Evolutionary conservation across 176 grass and related monocot genomes (phyloP), one percentile per base, ranked within the genome.

Genomic region (Pontederia paniculata): DNA sequence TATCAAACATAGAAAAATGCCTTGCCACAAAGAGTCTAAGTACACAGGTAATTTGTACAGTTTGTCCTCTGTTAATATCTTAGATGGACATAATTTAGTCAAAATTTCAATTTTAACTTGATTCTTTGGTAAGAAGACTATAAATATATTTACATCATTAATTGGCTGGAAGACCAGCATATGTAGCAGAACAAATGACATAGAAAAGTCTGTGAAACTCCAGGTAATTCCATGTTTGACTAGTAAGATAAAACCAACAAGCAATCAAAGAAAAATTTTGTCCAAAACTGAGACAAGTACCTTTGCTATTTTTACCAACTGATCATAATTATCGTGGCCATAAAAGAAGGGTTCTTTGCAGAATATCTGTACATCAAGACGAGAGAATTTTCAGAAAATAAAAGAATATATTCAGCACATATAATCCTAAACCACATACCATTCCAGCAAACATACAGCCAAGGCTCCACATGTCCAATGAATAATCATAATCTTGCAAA

Each of bases 401-500:
- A 31, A 52, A 69, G 10, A 44, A 21, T 10, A 63, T 23, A n/a
- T 22, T 23, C 8, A 18, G n/a, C 12, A 50, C 9, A 50, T 8
- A 50, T 28, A 57, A 23, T 28, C 1, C 17, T 17, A 49, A 51
- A 50, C 2, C 19, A 71, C 86, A 74, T 88, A 98, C 83, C 83
- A 98, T 98, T 54, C 74, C 68, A 57, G 93, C 86, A 79, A 98
- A 91, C 83, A 88, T 91, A 80, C 93, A 91, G 58, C 93, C 93
- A 70, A 98, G 93, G 58, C 93, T 98, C 93, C 93, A 98, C 72
- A 98, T 62, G 78, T 98, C 93, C 49, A 98, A 74, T 3, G 86
- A 98, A 75, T 98, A 98, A 74, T 98, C 93, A 70, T 98, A 98
- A 69, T 98, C 86, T 79, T 79, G 82, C 61, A 98, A 83, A 67